Percentiles rank a stretch among this genome's conserved stretches.
Conservation (phyloP, 2,329 filamentous ascomycete species). For the Xylaria arbuscula region DNA sequence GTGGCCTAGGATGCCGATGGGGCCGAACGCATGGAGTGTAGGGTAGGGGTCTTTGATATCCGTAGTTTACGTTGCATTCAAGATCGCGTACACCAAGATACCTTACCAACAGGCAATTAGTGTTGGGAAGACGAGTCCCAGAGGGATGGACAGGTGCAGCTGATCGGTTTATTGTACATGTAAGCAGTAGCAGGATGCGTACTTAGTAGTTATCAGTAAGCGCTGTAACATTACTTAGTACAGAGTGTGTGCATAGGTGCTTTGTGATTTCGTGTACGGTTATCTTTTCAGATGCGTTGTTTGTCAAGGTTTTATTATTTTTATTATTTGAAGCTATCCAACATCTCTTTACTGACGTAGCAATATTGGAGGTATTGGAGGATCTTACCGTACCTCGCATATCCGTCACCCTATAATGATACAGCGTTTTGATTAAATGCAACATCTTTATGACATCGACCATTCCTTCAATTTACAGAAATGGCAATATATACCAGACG, state of each 20-base stretch:
- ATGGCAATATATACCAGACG: no score
- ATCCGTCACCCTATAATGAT: not conserved
- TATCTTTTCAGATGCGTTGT: no score
- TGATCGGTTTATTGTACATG: not conserved
- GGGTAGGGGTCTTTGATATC: conserved; percentile 13
- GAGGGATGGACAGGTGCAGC: not conserved
- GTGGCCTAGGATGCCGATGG: not conserved
- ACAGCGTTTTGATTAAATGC: not conserved
- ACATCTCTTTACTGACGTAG: not conserved
- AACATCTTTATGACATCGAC: no score
- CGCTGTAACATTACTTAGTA: no score
- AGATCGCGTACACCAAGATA: conserved; percentile 10
- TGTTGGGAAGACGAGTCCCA: not conserved
- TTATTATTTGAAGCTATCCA: no score
- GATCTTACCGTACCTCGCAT: no score
- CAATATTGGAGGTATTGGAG: not conserved
- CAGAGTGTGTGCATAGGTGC: no score
- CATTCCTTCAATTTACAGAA: no score
- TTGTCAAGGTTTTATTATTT: no score
- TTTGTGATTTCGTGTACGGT: no score
- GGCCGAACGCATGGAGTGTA: not conserved
- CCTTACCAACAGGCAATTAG: not conserved
- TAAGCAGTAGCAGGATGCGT: no score
- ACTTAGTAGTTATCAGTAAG: no score
- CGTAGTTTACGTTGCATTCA: conserved; percentile 34